These are phyloP conservation scores for Circinella umbellata DNA, from an alignment of 371 early-diverging fungal species.

Conservation along the genomic window DNA sequence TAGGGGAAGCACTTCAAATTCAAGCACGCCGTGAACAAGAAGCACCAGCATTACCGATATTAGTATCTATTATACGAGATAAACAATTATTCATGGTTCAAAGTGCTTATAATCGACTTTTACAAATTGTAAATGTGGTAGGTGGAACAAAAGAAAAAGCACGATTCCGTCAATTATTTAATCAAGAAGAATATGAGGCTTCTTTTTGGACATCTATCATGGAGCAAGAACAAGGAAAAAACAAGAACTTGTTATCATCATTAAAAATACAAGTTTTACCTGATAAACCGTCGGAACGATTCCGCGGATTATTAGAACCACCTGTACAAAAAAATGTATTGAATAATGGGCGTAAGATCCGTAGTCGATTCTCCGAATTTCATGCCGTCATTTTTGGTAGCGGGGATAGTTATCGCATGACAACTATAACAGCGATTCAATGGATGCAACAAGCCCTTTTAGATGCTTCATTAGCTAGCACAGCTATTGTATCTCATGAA, in stretches of 20 bases:
- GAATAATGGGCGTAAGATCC: constrained; percentile 53
- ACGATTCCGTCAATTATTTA: constrained; percentile 50
- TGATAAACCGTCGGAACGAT: constrained; percentile 49
- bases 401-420: constrained; percentile 52
- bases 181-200: constrained; percentile 25
- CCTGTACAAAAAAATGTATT: constrained; percentile 24
- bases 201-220: constrained; percentile 37
- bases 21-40: constrained; percentile 53
- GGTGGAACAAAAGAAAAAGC: constrained; percentile 55
- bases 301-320: constrained; percentile 38
- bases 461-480: constrained; percentile 51
- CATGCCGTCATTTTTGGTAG: constrained; percentile 65
- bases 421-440: constrained; percentile 65
- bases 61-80: constrained; percentile 35
- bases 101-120: constrained; percentile 53
- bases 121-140: constrained; percentile 47
- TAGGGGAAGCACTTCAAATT: constrained; percentile 52
- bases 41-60: constrained; percentile 42
- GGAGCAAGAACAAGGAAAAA: not conserved
- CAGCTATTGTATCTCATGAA: constrained; percentile 54
- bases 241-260: too few relatives aligned
- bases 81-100: constrained; percentile 49
- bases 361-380: constrained; percentile 47
- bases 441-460: constrained; percentile 58
- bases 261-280: constrained; percentile 40